phyloP scores from a whole-genome alignment of 1,139 yeast genomes.

The Debaryomyces subglobosus region DNA sequence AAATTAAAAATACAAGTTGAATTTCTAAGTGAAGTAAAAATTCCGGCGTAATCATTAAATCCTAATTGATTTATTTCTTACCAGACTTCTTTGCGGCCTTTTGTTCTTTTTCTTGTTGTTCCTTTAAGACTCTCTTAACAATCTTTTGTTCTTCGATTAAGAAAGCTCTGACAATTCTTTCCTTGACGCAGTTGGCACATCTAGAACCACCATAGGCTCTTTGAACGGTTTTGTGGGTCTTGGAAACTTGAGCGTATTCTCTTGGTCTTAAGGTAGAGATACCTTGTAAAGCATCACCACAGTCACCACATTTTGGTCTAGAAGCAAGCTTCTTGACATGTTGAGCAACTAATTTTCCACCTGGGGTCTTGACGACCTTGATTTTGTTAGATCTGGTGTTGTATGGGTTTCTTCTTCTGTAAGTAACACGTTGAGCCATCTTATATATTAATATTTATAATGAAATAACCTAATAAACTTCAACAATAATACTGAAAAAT shows the following conservation, averaged over 20 bases:
- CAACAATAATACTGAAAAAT: slow-evolving; percentile 9
- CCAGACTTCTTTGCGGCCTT: slow-evolving; percentile 44
- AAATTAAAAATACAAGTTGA: slow-evolving; percentile 8
- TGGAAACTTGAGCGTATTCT: slow-evolving; percentile 90
- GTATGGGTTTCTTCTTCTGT: slow-evolving; percentile 63
- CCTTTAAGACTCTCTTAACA: slow-evolving; percentile 97
- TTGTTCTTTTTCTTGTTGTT: slow-evolving; percentile 85
- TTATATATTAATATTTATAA: slow-evolving; percentile 11
- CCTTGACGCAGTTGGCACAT: slow-evolving; percentile 98
- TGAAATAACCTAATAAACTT: background rate
- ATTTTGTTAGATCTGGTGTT: slow-evolving; percentile 99
- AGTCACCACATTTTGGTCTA: slow-evolving; percentile 99
- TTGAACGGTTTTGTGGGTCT: slow-evolving; percentile 96
- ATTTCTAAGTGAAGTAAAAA: background rate
- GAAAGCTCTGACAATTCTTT: slow-evolving; percentile 98
- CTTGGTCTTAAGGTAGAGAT: slow-evolving; percentile 95
- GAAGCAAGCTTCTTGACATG: slow-evolving; percentile 94
- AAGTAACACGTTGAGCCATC: slow-evolving; percentile 57
- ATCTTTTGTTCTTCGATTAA: slow-evolving; percentile 99
- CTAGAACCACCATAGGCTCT: slow-evolving; percentile 99
- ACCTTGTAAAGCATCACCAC: slow-evolving; percentile 92
- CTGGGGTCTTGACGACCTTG: slow-evolving; percentile 99
- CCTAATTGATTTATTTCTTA: slow-evolving; percentile 5
- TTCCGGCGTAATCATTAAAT: background rate
- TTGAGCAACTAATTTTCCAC: slow-evolving; percentile 97